Evolutionary conservation across 345 rosid genomes (phyloP).

Genomic region (Eucalyptus curtisii): DNA sequence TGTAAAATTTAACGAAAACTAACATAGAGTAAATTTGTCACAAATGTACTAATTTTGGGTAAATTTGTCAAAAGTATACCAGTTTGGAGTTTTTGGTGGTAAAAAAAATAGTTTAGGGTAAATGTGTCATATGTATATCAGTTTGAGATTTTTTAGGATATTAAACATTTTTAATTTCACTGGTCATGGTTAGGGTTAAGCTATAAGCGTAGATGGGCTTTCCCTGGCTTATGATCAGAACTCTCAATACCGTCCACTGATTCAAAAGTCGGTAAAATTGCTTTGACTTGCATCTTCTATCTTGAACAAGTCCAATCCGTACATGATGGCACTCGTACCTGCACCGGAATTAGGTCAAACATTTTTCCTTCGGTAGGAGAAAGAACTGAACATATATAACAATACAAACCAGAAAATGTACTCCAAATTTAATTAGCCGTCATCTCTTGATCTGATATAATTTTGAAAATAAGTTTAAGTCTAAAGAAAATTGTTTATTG

Average conservation of each 20-base stretch:
- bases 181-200: neutral
- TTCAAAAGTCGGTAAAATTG: constrained; percentile 11
- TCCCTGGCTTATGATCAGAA: constrained; percentile 32
- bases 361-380: neutral
- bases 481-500: neutral
- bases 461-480: neutral
- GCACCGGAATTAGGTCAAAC: neutral
- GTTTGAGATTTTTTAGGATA: no score
- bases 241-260: constrained; percentile 22
- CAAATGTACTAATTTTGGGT: no score
- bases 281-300: constrained; percentile 5
- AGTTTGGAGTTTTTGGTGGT: no score
- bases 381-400: neutral
- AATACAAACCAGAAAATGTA: neutral
- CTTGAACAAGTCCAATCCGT: constrained; percentile 34
- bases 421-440: neutral
- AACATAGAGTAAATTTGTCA: no score
- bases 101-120: no score
- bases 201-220: constrained; percentile 21
- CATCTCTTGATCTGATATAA: neutral
- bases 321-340: constrained; percentile 38
- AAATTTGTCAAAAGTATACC: no score
- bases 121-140: no score
- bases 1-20: no score
- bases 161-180: neutral